phyloP scores from a whole-genome alignment of 495 filamentous ascomycete genomes.

The Parathielavia appendiculata region DNA sequence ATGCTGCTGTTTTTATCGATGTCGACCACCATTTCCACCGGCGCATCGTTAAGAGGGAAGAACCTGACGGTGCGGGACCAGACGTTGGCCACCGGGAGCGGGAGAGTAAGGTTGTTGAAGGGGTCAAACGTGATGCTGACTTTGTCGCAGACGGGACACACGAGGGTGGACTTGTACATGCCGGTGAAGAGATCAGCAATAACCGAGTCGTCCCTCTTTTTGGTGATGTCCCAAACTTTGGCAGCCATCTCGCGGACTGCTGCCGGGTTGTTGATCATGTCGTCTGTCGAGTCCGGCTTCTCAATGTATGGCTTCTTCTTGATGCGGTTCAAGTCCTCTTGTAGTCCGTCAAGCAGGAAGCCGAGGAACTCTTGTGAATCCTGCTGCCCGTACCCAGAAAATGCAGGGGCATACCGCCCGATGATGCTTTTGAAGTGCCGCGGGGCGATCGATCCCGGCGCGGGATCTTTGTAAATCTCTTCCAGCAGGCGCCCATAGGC shows the following conservation, averaged over 20 bases:
- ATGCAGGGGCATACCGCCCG: slow-evolving; percentile 71
- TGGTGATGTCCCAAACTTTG: slow-evolving; percentile 86
- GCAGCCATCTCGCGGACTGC: slow-evolving; percentile 77
- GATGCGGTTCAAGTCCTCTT: slow-evolving; percentile 91
- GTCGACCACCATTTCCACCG: slow-evolving; percentile 72
- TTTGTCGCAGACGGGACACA: slow-evolving; percentile 86
- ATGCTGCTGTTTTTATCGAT: slow-evolving; percentile 78
- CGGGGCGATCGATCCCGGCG: slow-evolving; percentile 61
- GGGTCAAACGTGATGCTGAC: slow-evolving; percentile 98
- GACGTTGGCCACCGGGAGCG: slow-evolving; percentile 75
- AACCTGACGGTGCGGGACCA: slow-evolving; percentile 70
- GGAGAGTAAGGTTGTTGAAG: slow-evolving; percentile 89
- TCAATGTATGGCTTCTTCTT: slow-evolving; percentile 95
- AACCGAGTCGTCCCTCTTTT: slow-evolving; percentile 87
- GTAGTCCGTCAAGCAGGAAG: slow-evolving; percentile 88
- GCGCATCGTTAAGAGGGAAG: slow-evolving; percentile 59
- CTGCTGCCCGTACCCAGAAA: slow-evolving; percentile 93
- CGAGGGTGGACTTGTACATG: slow-evolving; percentile 94
- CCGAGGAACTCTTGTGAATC: slow-evolving; percentile 98
- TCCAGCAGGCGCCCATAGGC: slow-evolving; percentile 70
- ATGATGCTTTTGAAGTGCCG: slow-evolving; percentile 73
- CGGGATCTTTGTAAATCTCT: slow-evolving; percentile 61
- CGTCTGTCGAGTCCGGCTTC: slow-evolving; percentile 95
- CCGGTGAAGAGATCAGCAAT: slow-evolving; percentile 93
- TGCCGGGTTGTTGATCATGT: slow-evolving; percentile 79